Base-by-base conservation (phyloP, 1,284 basidiomycete species). In the Thecaphora thlaspeos region DNA sequence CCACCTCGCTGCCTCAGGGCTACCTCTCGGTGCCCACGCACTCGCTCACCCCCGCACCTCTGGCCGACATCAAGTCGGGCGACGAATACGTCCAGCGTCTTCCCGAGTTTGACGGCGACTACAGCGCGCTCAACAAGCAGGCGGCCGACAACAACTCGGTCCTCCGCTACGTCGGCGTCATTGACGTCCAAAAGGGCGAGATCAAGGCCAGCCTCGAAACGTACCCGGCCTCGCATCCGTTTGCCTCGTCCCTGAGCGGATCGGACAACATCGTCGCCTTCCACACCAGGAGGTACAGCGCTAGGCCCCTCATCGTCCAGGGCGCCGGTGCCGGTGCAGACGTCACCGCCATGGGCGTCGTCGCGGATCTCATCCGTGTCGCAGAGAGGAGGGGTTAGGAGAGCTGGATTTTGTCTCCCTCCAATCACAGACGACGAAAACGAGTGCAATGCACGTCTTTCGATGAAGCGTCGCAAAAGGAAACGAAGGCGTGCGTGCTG, bases 221-320 rank as follows among this genome's bases (percentile, higher is more conserved):
- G 90, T 97, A 97, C 78, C 86, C 91, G 9, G 83, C 82, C 21
- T 84, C 86, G 23, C 94, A 98, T 79, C 88, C 94, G 0, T 97
- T 98, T 71, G 94, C 92, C 1, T 94, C 92, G 1, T 90, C 91
- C 0, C 85, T 98, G 12, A 89, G 89, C 30, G 95, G 94, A 1
- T 92, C 91, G 22, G 95, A 98, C 80, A 98, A 97, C 80, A 97
- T 98, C 76, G 85, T 99, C 77, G 90, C 94, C 81, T 97, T 97
- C 84, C 87, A 90, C 78, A 96, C 94, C 0, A 87, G 89, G 78
- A 83, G 95, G 49, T 83, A 78, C 74, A 89, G 48, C 89, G 49
- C 48, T 5, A 41, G 71, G 3, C 94, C 71, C 0, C 81, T 99
- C 57, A 89, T 96, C 61, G 84, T 99, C 21, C 94, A 97, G 78